These are phyloP conservation scores for Aureobasidium sp. DNA, from an alignment of 2,329 filamentous ascomycete genomes.

Conservation along the genomic window DNA sequence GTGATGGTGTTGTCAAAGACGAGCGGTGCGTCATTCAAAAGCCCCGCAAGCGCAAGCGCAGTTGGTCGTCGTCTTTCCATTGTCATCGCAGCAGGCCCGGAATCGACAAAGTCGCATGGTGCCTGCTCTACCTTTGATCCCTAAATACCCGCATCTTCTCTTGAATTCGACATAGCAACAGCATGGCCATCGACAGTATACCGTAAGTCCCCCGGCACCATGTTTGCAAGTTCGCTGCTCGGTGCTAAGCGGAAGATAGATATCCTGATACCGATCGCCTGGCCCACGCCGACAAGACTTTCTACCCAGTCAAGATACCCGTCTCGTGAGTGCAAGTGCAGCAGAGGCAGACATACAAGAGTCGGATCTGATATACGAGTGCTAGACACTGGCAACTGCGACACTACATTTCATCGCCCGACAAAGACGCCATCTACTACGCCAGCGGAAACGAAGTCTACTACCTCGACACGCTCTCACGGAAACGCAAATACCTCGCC, in stretches of 20 bases:
- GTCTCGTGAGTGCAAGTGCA: conserved; percentile 38
- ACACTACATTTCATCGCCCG: conserved; percentile 77
- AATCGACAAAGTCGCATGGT: not conserved
- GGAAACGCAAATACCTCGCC: conserved; percentile 68
- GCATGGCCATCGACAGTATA: conserved; percentile 28
- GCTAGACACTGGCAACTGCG: conserved; percentile 78
- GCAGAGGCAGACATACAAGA: conserved; percentile 24
- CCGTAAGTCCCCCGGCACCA: conserved; percentile 18
- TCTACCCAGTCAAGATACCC: conserved; percentile 43
- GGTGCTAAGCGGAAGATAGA: conserved; percentile 23
- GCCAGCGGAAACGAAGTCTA: conserved; percentile 61
- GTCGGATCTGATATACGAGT: not conserved
- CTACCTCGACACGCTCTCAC: conserved; percentile 55
- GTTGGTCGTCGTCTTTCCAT: not conserved
- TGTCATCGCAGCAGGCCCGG: not conserved
- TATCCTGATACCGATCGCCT: conserved; percentile 42
- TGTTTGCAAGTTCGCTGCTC: not conserved
- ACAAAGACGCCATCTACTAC: conserved; percentile 75
- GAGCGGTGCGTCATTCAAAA: not conserved
- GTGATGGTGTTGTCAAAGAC: not conserved
- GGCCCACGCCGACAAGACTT: conserved; percentile 38
- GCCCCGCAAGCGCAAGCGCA: not conserved
- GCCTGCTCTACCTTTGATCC: not conserved
- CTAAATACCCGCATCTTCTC: not conserved
- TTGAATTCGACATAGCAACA: not conserved